These are phyloP conservation scores for Lasiodiplodia hormozganensis DNA, from an alignment of 2,329 filamentous ascomycete genomes.

Conservation along the genomic window DNA sequence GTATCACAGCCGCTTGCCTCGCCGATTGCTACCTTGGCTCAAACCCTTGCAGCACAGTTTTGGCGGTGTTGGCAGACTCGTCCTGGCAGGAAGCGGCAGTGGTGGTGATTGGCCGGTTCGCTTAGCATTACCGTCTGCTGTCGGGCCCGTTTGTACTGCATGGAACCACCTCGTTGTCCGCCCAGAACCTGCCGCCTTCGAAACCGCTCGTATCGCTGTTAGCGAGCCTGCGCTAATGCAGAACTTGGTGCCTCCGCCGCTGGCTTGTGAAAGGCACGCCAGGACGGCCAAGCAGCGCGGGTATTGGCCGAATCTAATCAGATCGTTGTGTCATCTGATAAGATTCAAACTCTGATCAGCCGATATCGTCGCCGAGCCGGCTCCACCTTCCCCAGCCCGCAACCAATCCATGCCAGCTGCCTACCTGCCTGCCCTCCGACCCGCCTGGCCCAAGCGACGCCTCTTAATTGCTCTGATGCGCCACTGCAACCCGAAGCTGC, in stretches of 20 bases:
- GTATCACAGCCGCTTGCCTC: background rate
- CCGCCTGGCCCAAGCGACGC: background rate
- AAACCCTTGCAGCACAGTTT: background rate
- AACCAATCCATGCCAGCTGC: background rate
- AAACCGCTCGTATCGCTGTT: background rate
- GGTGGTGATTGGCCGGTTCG: conserved; percentile 16
- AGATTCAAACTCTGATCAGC: conserved; percentile 21
- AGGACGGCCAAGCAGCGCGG: background rate
- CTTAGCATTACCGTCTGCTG: conserved; percentile 7
- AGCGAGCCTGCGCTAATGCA: conserved; percentile 5
- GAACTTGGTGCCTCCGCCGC: background rate
- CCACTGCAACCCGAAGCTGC: background rate
- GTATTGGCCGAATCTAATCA: conserved; percentile 11
- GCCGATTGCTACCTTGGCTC: background rate
- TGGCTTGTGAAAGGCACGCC: background rate
- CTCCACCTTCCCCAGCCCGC: conserved; percentile 4
- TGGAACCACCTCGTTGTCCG: background rate
- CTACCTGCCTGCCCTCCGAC: background rate
- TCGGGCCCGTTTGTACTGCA: background rate
- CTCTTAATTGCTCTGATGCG: background rate
- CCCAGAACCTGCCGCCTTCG: background rate
- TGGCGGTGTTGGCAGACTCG: conserved; percentile 8
- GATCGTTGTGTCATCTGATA: conserved; percentile 26
- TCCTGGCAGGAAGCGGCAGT: background rate
- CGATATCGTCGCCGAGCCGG: conserved; percentile 26